Evolutionary conservation across 345 rosid genomes (phyloP).

Genomic region (rapeseed (Brassica napus)): Da-Ae NC_063443.1:13083001-13083500

Average conservation of each 20-base stretch:
- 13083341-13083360: background rate
- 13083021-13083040: no score
- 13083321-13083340: constrained; percentile 4
- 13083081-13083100: background rate
- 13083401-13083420: constrained; percentile 7
- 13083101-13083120: background rate
- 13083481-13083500: background rate
- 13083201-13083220: constrained; percentile 1
- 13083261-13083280: background rate
- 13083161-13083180: background rate
- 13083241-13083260: background rate
- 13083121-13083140: constrained; percentile 30
- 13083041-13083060: no score
- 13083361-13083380: constrained; percentile 33
- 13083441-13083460: constrained; percentile 17
- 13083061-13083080: no score
- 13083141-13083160: constrained; percentile 7
- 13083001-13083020: no score
- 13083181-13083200: constrained; percentile 8
- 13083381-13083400: constrained; percentile 30
- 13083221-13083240: background rate
- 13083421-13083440: constrained; percentile 23
- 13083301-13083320: constrained; percentile 17
- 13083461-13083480: constrained; percentile 4
- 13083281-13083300: background rate